Percentiles rank a stretch among this genome's conserved stretches.
phyloP scores from a whole-genome alignment of 2,329 filamentous ascomycete genomes.

The Aspergillus quadrilineatus region DNA sequence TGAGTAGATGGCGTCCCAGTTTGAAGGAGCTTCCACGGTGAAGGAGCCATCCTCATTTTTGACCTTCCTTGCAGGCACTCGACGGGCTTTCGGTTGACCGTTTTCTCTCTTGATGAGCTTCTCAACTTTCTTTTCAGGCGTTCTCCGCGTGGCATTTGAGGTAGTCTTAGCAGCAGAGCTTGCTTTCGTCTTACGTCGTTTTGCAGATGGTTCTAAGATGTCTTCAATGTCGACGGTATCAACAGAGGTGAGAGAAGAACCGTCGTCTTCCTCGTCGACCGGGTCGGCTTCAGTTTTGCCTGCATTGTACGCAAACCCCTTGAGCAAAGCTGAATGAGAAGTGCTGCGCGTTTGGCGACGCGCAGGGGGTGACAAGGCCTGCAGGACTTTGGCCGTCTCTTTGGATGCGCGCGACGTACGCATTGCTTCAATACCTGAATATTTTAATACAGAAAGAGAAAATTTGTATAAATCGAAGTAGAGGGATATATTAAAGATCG shows the following conservation, averaged over 20 bases:
- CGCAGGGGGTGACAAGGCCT: constrained; percentile 43
- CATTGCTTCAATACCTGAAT: constrained; percentile 33
- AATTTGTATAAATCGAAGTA: constrained; percentile 18
- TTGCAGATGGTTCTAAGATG: constrained; percentile 38
- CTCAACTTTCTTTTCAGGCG: constrained; percentile 6
- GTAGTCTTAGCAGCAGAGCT: constrained; percentile 22
- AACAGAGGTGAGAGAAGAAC: constrained; percentile 37
- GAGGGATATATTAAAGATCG: constrained; percentile 10
- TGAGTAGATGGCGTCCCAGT: constrained; percentile 82
- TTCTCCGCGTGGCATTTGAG: not conserved
- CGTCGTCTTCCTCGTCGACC: constrained; percentile 27
- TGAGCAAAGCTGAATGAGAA: constrained; percentile 25
- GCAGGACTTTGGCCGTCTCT: constrained; percentile 59
- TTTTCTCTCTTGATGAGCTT: constrained; percentile 6
- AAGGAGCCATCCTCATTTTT: constrained; percentile 38
- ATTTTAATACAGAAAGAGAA: not conserved
- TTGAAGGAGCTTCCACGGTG: constrained; percentile 61
- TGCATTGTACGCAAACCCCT: constrained; percentile 28
- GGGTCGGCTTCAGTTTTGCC: constrained; percentile 29
- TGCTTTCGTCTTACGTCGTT: constrained; percentile 52
- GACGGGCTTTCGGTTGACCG: constrained; percentile 33
- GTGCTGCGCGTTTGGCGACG: constrained; percentile 49
- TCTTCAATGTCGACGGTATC: constrained; percentile 60
- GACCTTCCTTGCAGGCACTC: constrained; percentile 42
- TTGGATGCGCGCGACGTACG: constrained; percentile 59